Base-by-base conservation (phyloP, 768 basidiomycete genomes). In the Boletus sensibilis region DNA sequence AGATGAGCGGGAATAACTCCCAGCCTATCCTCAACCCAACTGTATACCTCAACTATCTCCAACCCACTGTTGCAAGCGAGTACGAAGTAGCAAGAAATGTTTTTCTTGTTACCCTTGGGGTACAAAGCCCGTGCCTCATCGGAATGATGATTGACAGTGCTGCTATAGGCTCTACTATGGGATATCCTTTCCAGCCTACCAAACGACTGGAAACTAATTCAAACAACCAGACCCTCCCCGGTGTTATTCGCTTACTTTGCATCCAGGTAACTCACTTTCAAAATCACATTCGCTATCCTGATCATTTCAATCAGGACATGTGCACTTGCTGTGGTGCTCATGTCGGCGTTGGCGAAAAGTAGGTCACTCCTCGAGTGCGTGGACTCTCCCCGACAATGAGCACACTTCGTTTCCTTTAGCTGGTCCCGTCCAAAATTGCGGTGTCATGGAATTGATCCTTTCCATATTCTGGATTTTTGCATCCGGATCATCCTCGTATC, bases 401-500 rank as follows among this genome's bases (percentile, higher is more conserved):
- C 18, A 4, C 18, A 16, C n/a, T 5, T 16, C 34, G 3, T 42
- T 18, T 41, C 21, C 23, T 13, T 29, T 55, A 70, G 66, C 56
- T 34, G 68, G 68, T 33, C 65, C 70, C 11, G 38, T 68, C 25
- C 38, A 48, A 21, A 23, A 61, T 13, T 73, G 72, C 31, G 44
- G 53, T 1, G 45, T 55, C 46, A 37, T 68, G 23, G 47, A 55
- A 56, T 46, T 65, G 20, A 57, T 62, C 33, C 20, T 65, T 37
- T 47, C 43, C 44, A 20, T 53, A 45, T 53, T 59, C 55, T 61
- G 59, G 59, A 31, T 68, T n/a, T 34, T 66, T n/a, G 53, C 68
- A 38, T 57, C 60, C 7, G 56, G 68, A 6, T 61, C 66, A 3
- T 74, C 74, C 0, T 72, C 70, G 0, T 66, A 72, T 38, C 70